Base-by-base conservation (phyloP, 2,329 filamentous ascomycete species). In the Aureobasidium sp. region DNA sequence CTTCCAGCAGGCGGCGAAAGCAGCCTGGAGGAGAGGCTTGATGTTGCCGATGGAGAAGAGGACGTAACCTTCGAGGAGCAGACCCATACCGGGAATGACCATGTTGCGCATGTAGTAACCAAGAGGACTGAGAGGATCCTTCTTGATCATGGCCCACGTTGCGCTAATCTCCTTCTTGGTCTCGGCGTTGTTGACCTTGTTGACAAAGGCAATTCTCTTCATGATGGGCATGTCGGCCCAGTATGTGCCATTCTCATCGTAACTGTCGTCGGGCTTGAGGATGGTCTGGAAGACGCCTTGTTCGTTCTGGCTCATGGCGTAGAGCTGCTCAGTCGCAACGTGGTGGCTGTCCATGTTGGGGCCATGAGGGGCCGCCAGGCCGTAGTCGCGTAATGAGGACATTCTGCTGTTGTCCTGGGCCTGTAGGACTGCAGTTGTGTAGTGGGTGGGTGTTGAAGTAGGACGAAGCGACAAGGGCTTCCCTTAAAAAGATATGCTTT, bases 21-120 rank as follows among this genome's bases (percentile, higher is more conserved):
- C 84, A 37, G 84, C 81, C 64, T 84, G 76, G 72, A 96, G 93
- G 12, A 97, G 82, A 5, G 92, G 89, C 71, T 89, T 86, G 66
- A 97, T 80, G 75, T 96, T 97, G 63, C 93, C 93, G 68, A 97
- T 97, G 65, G 92, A 97, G 81, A 97, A 97, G 22, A 97, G 84
- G 45, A 97, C 92, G 72, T 97, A 97, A 79, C 86, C 93, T 82
- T 97, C 93, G 31, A 97, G 84, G 72, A 91, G 88, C 57, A 97
- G 85, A 73, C 93, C 93, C 67, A 91, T 91, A 76, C 93, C 93
- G 55, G 93, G 93, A 63, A 97, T 85, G 60, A 97, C 88, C 76
- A 92, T 93, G 73, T 96, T 94, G 71, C 86, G 85, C 73, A 95
- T 88, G 75, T 97, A 97, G 82, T 87, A 94, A 27, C 82, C 79